Base-by-base conservation (phyloP, 2,329 filamentous ascomycete species). In the Zymoseptoria pseudotritici region DNA sequence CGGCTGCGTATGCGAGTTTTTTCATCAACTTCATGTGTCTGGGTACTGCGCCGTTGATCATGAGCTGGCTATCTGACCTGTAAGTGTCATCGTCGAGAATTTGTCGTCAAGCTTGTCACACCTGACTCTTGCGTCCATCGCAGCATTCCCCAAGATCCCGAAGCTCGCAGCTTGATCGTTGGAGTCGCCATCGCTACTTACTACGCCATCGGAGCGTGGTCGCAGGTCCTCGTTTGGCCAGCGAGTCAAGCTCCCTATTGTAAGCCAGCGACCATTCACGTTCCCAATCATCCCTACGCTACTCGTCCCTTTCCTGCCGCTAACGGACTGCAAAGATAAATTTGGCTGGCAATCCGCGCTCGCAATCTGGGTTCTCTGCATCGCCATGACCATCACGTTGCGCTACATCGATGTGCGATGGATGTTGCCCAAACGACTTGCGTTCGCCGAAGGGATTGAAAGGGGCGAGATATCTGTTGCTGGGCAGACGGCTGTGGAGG, bases 141-240 rank as follows among this genome's bases (percentile, higher is more conserved):
- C 31, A 65, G 63, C 66, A 78, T 75, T 57, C 78, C 78, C 0
- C 78, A 80, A 65, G 79, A 81, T 60, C 77, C 79, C 0, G 79
- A 82, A 62, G 78, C 76, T 4, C 73, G 79, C 11, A 76, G 78
- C 0, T 70, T 82, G 1, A 79, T 80, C 49, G 76, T 82, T 0
- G 80, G 80, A 4, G 75, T 80, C 5, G 73, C 78, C 1, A 77
- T 82, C 20, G 79, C 80, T 2, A 74, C 75, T 0, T 79, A 81
- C 59, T 82, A 82, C 63, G 77, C 78, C 2, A 76, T 82, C 24
- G 76, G 78, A 0, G 78, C 80, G 0, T 82, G 79, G 79, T 79
- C 76, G 6, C 79, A 82, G 58, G 78, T 82, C 2, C 71, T 81
- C 1, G 76, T 81, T 1, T 82, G 80, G 80, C 80, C 80, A 3